Percentiles rank a stretch among this genome's conserved stretches.
These are phyloP conservation scores for Calonectria hawksworthii DNA, from an alignment of 2,329 filamentous ascomycete genomes.

Conservation along the genomic window DNA sequence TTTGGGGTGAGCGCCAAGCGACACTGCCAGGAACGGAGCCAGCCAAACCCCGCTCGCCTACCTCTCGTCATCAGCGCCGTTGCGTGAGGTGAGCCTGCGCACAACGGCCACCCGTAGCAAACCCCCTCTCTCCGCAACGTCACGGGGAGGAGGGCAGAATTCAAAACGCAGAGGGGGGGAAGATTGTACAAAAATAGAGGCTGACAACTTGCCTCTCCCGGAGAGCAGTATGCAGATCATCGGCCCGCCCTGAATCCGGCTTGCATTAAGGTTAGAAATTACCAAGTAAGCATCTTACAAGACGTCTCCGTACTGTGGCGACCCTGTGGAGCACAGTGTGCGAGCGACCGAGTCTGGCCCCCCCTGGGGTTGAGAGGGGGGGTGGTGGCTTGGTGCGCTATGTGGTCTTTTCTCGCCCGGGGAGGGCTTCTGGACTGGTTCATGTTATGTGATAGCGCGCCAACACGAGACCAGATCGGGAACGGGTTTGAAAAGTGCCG, in stretches of 20 bases:
- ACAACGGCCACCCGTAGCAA: neutral
- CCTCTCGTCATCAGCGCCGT: neutral
- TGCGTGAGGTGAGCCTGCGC: neutral
- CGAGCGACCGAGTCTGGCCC: neutral
- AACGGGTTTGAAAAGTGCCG: slow-evolving; percentile 7
- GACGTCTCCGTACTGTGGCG: slow-evolving; percentile 1
- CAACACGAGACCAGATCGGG: slow-evolving; percentile 3
- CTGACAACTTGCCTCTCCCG: neutral
- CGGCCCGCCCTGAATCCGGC: slow-evolving; percentile 1
- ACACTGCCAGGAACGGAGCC: neutral
- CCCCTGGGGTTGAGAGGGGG: neutral
- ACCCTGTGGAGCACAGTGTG: slow-evolving; percentile 17
- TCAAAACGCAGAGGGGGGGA: neutral
- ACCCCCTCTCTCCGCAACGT: neutral
- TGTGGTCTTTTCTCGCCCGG: neutral
- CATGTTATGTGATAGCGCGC: neutral
- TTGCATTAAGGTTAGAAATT: slow-evolving; percentile 18
- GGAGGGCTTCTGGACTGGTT: neutral
- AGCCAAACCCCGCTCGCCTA: neutral
- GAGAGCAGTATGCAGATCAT: neutral
- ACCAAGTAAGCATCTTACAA: neutral
- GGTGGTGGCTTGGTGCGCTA: slow-evolving; percentile 2
- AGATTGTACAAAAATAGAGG: neutral
- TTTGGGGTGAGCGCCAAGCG: neutral
- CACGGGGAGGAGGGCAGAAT: neutral